Conservation (phyloP, 2,329 filamentous ascomycete genomes). For the Tetracladium maxilliforme region DNA sequence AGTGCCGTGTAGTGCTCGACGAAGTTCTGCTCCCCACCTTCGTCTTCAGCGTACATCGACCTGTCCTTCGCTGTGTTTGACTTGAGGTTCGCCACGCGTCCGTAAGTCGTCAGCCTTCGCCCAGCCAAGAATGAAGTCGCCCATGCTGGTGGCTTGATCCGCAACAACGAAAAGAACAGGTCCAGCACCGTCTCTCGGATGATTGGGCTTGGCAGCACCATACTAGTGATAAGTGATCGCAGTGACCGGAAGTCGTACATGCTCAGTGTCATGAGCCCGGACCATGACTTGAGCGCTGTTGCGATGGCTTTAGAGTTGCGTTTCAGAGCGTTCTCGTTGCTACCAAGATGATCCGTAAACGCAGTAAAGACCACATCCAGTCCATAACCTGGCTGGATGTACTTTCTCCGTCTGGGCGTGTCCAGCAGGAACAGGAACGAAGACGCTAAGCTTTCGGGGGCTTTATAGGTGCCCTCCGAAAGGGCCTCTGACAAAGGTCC, state of each 20-base stretch:
- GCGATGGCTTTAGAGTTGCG: conserved; percentile 87
- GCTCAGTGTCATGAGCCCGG: conserved; percentile 74
- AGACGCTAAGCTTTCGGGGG: conserved; percentile 74
- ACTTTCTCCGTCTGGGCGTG: conserved; percentile 64
- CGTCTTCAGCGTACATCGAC: conserved; percentile 37
- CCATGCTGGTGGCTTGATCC: conserved; percentile 91
- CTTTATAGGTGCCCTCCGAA: conserved; percentile 80
- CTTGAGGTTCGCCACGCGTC: conserved; percentile 77
- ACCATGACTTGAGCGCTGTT: conserved; percentile 85
- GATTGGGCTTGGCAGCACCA: conserved; percentile 38
- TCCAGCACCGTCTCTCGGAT: conserved; percentile 72
- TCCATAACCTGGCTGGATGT: conserved; percentile 77
- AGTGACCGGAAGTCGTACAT: conserved; percentile 82
- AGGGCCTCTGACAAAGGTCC: conserved; percentile 82
- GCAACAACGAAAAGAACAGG: conserved; percentile 62
- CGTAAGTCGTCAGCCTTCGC: conserved; percentile 84
- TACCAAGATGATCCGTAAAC: conserved; percentile 69
- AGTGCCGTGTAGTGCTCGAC: conserved; percentile 90
- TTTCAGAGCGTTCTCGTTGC: conserved; percentile 51
- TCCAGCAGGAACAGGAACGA: conserved; percentile 88
- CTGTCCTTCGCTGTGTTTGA: conserved; percentile 35
- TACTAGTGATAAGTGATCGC: conserved; percentile 57
- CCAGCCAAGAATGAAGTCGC: conserved; percentile 91
- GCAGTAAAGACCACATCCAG: conserved; percentile 80
- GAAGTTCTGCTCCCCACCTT: conserved; percentile 65